phyloP scores from a whole-genome alignment of 495 filamentous ascomycete genomes.

The Daldinia bambusicola region DNA sequence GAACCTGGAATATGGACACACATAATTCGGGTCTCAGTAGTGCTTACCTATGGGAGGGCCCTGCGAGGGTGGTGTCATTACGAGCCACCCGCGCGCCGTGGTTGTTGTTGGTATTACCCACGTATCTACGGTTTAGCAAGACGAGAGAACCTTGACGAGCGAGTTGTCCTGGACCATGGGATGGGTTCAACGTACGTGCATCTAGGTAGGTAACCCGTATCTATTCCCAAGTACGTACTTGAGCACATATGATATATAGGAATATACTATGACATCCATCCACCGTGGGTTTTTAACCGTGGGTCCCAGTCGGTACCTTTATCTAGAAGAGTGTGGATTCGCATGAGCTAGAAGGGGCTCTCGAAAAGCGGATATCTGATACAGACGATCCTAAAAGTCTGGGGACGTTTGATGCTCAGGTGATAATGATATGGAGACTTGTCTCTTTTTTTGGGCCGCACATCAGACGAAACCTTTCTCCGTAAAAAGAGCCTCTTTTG shows the following conservation, averaged over 20 bases:
- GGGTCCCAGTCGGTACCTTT: no score
- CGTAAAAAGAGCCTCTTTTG: slow-evolving; percentile 1
- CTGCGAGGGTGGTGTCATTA: slow-evolving; percentile 39
- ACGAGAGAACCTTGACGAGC: no score
- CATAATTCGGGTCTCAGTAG: slow-evolving; percentile 19
- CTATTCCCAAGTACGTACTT: no score
- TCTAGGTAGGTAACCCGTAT: no score
- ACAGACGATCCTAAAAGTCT: slow-evolving; percentile 41
- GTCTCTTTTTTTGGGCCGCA: slow-evolving; percentile 5
- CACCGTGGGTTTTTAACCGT: no score
- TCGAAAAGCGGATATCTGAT: slow-evolving; percentile 39
- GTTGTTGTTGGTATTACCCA: slow-evolving; percentile 21
- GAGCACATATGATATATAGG: no score
- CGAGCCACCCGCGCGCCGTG: slow-evolving; percentile 17
- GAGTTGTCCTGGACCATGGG: no score
- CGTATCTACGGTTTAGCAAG: no score
- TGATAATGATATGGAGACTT: slow-evolving; percentile 10
- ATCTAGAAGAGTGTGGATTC: background rate
- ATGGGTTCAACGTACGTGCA: no score
- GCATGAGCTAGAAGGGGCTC: slow-evolving; percentile 21
- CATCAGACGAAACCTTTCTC: slow-evolving; percentile 23
- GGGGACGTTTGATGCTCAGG: slow-evolving; percentile 36
- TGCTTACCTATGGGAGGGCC: slow-evolving; percentile 20
- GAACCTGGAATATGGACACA: slow-evolving; percentile 26
- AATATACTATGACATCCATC: no score